Conservation (phyloP, 352 stramenopile species). For the Phytophthora boehmeriae region DNA sequence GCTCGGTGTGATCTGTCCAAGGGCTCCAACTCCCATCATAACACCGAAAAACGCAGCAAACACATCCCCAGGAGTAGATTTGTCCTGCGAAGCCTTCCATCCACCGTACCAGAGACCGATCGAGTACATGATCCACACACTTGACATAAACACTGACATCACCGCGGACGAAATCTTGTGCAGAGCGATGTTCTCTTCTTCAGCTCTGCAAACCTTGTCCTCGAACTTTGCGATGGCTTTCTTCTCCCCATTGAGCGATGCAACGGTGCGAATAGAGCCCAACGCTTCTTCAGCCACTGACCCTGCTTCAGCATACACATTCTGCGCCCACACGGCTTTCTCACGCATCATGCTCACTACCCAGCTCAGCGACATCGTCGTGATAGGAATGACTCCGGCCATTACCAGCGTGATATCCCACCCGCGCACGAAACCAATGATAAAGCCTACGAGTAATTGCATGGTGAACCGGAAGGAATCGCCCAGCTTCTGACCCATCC, state of each 20-base stretch:
- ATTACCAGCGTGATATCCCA: slow-evolving; percentile 60
- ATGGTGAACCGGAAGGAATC: slow-evolving; percentile 38
- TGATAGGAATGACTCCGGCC: slow-evolving; percentile 49
- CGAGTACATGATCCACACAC: slow-evolving; percentile 47
- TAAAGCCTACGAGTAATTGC: slow-evolving; percentile 49
- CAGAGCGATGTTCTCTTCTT: slow-evolving; percentile 39
- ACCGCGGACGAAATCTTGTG: slow-evolving; percentile 29
- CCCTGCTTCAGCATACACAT: slow-evolving; percentile 52
- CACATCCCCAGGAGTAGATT: slow-evolving; percentile 35
- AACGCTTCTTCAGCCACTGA: slow-evolving; percentile 61
- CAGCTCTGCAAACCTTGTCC: slow-evolving; percentile 22
- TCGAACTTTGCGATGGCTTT: slow-evolving; percentile 48
- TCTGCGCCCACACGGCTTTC: slow-evolving; percentile 30
- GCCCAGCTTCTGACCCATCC: slow-evolving; percentile 62
- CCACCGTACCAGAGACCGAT: slow-evolving; percentile 34
- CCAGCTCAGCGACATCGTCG: slow-evolving; percentile 40
- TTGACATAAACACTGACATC: slow-evolving; percentile 49
- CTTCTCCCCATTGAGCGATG: slow-evolving; percentile 47
- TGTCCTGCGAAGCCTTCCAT: slow-evolving; percentile 37
- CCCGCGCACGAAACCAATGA: slow-evolving; percentile 49
- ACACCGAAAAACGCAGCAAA: slow-evolving; percentile 55
- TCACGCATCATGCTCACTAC: slow-evolving; percentile 27
- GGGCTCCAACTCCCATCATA: slow-evolving; percentile 41
- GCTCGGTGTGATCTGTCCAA: slow-evolving; percentile 54
- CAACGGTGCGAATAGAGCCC: slow-evolving; percentile 56